Percentiles rank a stretch among this genome's conserved stretches.
These are phyloP conservation scores for Platismatia glauca DNA, from an alignment of 495 filamentous ascomycete genomes.

Conservation along the genomic window DNA sequence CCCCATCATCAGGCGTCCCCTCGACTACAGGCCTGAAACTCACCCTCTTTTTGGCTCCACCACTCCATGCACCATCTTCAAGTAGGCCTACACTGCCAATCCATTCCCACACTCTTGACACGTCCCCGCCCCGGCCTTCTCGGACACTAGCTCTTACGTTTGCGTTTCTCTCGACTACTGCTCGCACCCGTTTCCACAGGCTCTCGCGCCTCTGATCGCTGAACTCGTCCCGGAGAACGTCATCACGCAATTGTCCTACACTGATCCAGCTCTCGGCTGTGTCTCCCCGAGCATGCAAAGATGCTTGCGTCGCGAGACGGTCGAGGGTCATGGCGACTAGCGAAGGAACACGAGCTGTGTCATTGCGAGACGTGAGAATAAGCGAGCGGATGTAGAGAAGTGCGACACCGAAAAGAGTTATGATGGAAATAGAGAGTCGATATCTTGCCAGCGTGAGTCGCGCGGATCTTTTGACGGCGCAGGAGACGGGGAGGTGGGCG, in stretches of 20 bases:
- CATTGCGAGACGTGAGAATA: slow-evolving; percentile 48
- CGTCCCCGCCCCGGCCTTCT: slow-evolving; percentile 75
- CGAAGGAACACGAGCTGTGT: slow-evolving; percentile 61
- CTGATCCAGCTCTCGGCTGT: slow-evolving; percentile 67
- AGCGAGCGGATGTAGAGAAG: slow-evolving; percentile 49
- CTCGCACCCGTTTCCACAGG: slow-evolving; percentile 72
- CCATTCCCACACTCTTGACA: slow-evolving; percentile 92
- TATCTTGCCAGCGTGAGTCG: slow-evolving; percentile 86
- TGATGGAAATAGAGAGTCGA: slow-evolving; percentile 81
- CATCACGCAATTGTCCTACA: slow-evolving; percentile 82
- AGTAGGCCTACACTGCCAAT: slow-evolving; percentile 56
- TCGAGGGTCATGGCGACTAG: slow-evolving; percentile 76
- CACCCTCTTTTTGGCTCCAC: slow-evolving; percentile 28
- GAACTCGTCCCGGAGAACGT: slow-evolving; percentile 78
- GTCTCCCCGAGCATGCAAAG: slow-evolving; percentile 57
- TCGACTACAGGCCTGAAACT: slow-evolving; percentile 24
- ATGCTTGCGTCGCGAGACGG: slow-evolving; percentile 70
- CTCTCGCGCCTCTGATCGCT: slow-evolving; percentile 59
- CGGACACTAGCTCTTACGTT: slow-evolving; percentile 82
- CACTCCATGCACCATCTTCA: slow-evolving; percentile 21
- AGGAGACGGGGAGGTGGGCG: slow-evolving; percentile 78
- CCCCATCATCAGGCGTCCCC: slow-evolving; percentile 83
- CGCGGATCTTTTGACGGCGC: slow-evolving; percentile 80
- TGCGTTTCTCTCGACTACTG: slow-evolving; percentile 82
- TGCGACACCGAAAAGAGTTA: slow-evolving; percentile 44